Conservation (phyloP, 352 stramenopile genomes). For the Globisporangium megalacanthum region DNA sequence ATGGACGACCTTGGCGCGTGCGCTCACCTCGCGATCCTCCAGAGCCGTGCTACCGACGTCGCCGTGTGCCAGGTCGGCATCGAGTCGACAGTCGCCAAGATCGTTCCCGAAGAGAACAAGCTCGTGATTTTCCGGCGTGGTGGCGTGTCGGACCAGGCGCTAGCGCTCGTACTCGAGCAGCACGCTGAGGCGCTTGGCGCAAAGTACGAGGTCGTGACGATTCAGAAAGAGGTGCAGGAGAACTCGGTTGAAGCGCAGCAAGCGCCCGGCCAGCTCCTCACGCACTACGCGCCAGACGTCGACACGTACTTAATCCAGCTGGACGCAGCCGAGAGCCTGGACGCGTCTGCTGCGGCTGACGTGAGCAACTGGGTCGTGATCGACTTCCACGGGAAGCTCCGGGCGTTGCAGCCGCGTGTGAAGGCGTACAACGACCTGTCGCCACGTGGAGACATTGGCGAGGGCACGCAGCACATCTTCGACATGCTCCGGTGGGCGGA, state of each 20-base stretch:
- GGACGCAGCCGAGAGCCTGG: slow-evolving; percentile 29
- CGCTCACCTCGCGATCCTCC: slow-evolving; percentile 84
- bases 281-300: slow-evolving; percentile 97
- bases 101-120: slow-evolving; percentile 72
- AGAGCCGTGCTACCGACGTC: slow-evolving; percentile 34
- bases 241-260: slow-evolving; percentile 75
- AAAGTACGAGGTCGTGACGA: slow-evolving; percentile 55
- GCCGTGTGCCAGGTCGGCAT: slow-evolving; percentile 88
- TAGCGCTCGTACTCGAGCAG: slow-evolving; percentile 53
- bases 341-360: slow-evolving; percentile 21
- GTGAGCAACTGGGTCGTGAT: slow-evolving; percentile 67
- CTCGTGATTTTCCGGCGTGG: slow-evolving; percentile 87
- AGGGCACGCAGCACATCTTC: slow-evolving; percentile 80
- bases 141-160: slow-evolving; percentile 68
- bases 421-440: slow-evolving; percentile 82
- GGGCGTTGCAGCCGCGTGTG: slow-evolving; percentile 35
- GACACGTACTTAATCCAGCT: slow-evolving; percentile 80
- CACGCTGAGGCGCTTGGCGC: slow-evolving; percentile 32
- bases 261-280: slow-evolving; percentile 95
- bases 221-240: slow-evolving; percentile 59
- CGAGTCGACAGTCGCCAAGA: slow-evolving; percentile 92
- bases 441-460: slow-evolving; percentile 45
- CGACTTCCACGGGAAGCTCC: slow-evolving; percentile 68
- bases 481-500: slow-evolving; percentile 83
- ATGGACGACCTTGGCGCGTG: slow-evolving; percentile 94